These are phyloP conservation scores for Paramecium tetraurelia DNA, from an alignment of 73 alveolate species.

Conservation along the genomic window DNA sequence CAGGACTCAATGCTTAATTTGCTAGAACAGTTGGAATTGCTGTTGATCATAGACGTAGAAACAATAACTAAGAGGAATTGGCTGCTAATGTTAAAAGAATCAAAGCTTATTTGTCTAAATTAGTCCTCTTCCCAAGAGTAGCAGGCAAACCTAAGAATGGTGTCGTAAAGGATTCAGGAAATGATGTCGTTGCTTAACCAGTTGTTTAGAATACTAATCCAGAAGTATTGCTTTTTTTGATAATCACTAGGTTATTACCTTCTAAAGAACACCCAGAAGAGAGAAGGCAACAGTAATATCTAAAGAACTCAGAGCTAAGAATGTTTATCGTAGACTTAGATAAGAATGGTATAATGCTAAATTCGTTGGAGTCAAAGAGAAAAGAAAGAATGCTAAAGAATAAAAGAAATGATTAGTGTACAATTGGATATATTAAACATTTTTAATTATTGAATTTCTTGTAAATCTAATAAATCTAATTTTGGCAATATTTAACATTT, in stretches of 20 bases:
- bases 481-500: not conserved
- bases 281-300: slow-evolving; percentile 23
- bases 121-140: slow-evolving; percentile 92
- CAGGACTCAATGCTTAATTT: slow-evolving; percentile 86
- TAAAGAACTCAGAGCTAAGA: slow-evolving; percentile 13
- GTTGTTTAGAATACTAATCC: slow-evolving; percentile 8
- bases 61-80: slow-evolving; percentile 87
- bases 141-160: slow-evolving; percentile 27
- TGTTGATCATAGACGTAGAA: slow-evolving; percentile 98
- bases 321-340: slow-evolving; percentile 9
- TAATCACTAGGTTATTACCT: not conserved
- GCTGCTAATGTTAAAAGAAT: slow-evolving; percentile 90
- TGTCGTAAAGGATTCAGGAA: slow-evolving; percentile 8
- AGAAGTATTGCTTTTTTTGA: not conserved
- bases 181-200: not conserved
- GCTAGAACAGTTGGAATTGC: slow-evolving; percentile 98
- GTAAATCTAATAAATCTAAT: not conserved
- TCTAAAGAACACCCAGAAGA: slow-evolving; percentile 36
- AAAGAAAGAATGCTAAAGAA: slow-evolving; percentile 24
- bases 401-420: slow-evolving; percentile 18
- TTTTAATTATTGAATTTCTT: not conserved
- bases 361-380: slow-evolving; percentile 50
- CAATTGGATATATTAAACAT: not conserved
- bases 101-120: slow-evolving; percentile 86
- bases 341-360: slow-evolving; percentile 48